phyloP scores from a whole-genome alignment of 345 rosid species.

The Ailanthus altissimus region DNA sequence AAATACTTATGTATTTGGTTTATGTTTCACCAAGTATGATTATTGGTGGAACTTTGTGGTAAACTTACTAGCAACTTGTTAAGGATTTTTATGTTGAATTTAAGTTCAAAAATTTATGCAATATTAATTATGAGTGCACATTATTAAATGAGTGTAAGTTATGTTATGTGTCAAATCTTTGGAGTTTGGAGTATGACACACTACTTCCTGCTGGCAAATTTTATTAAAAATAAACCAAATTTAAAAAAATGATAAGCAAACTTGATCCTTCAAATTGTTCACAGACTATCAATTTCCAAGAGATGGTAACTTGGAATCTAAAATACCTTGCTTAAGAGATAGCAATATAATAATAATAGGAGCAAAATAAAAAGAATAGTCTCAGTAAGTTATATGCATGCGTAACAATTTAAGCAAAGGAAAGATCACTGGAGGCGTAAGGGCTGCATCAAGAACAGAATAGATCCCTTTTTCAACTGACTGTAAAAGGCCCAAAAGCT shows the following conservation, averaged over 20 bases:
- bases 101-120: too few relatives aligned
- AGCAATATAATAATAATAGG: background rate
- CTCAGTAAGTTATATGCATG: background rate
- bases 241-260: background rate
- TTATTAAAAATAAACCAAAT: background rate
- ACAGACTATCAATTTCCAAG: background rate
- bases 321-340: background rate
- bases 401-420: background rate
- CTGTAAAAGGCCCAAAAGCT: slow-evolving; percentile 58
- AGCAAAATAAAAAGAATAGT: background rate
- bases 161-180: too few relatives aligned
- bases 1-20: too few relatives aligned
- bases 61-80: too few relatives aligned
- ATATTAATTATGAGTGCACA: too few relatives aligned
- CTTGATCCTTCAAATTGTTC: background rate
- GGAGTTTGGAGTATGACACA: too few relatives aligned
- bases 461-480: slow-evolving; percentile 58
- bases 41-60: too few relatives aligned
- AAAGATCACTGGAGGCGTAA: slow-evolving; percentile 75
- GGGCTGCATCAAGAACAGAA: slow-evolving; percentile 77
- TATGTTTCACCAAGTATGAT: too few relatives aligned
- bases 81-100: too few relatives aligned
- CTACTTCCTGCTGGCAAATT: background rate
- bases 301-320: background rate
- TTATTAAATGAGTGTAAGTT: too few relatives aligned